A percentile compares a stretch with the other conserved stretches of the same genome.
Evolutionary conservation across 2,329 filamentous ascomycete species (phyloP).

Genomic region (Ilyonectria sp.): DNA sequence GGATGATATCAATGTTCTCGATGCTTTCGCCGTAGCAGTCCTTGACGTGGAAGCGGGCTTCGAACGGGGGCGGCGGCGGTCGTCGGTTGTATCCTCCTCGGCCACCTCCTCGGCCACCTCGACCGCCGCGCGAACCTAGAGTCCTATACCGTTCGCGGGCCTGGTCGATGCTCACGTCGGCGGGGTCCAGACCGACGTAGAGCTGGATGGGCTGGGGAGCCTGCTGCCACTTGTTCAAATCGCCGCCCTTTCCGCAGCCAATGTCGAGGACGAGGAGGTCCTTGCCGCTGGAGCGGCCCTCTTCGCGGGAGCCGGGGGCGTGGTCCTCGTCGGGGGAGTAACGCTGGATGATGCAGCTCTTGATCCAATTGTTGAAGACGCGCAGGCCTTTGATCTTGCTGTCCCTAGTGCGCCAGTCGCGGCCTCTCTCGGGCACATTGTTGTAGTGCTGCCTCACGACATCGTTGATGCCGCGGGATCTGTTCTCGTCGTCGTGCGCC

Average conservation of each 20-base stretch:
- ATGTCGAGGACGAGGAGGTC: constrained; percentile 90
- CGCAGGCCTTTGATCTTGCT: constrained; percentile 95
- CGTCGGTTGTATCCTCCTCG: constrained; percentile 52
- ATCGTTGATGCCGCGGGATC: constrained; percentile 76
- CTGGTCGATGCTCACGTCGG: constrained; percentile 92
- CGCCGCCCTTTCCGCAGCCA: constrained; percentile 96
- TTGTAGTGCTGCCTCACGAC: constrained; percentile 97
- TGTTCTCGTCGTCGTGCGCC: constrained; percentile 56
- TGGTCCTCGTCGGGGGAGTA: constrained; percentile 88
- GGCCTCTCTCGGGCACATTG: constrained; percentile 90
- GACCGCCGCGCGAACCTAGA: constrained; percentile 75
- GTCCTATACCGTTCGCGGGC: constrained; percentile 86
- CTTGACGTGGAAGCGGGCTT: constrained; percentile 90
- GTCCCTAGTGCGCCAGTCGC: constrained; percentile 95
- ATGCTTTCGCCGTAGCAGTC: constrained; percentile 93
- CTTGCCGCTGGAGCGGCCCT: constrained; percentile 66
- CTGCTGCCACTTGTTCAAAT: constrained; percentile 95
- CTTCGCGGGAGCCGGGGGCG: constrained; percentile 71
- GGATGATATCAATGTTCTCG: constrained; percentile 84
- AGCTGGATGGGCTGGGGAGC: constrained; percentile 92
- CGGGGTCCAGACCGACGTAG: constrained; percentile 95
- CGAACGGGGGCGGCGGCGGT: constrained; percentile 75
- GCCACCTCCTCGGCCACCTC: constrained; percentile 67
- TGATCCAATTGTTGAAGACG: constrained; percentile 99
- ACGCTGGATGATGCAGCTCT: constrained; percentile 97